Percentiles rank a stretch among this genome's conserved stretches.
These are phyloP conservation scores for Edaphochlamys debaryana DNA, from an alignment of 139 green algal genomes.

Conservation along the genomic window DNA sequence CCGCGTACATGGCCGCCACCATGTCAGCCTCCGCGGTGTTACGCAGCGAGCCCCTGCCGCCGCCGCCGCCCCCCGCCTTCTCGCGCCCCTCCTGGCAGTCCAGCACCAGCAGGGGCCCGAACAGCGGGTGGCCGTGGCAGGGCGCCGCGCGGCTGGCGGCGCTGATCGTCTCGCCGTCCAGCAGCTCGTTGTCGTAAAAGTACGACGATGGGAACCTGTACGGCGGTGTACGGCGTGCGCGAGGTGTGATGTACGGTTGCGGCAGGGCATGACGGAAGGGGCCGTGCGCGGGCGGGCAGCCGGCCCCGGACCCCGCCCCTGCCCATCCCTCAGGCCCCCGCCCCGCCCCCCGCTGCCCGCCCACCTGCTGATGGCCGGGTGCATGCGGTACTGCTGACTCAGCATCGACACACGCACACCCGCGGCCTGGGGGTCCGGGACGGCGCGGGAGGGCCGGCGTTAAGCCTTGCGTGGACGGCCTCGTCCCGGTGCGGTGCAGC, in stretches of 20 bases:
- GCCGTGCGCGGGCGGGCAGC: too few relatives aligned
- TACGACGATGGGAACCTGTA: constrained; percentile 59
- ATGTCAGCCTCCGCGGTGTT: constrained; percentile 69
- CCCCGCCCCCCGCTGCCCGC: background rate
- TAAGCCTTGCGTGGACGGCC: too few relatives aligned
- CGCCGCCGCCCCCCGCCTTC: constrained; percentile 39
- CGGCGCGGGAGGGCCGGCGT: too few relatives aligned
- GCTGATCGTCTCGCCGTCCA: constrained; percentile 52
- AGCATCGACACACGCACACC: constrained; percentile 66
- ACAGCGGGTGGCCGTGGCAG: constrained; percentile 58
- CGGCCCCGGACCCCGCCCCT: too few relatives aligned
- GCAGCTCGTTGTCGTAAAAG: constrained; percentile 75
- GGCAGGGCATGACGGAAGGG: too few relatives aligned
- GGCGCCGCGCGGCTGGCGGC: constrained; percentile 44
- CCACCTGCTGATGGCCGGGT: constrained; percentile 57
- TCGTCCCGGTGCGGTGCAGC: too few relatives aligned
- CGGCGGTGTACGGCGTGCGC: background rate
- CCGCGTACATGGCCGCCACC: constrained; percentile 55
- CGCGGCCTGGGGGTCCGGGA: too few relatives aligned
- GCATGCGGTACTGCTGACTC: constrained; percentile 82
- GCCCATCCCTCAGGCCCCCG: too few relatives aligned
- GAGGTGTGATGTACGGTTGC: too few relatives aligned
- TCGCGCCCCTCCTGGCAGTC: constrained; percentile 66
- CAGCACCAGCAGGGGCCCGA: constrained; percentile 57
- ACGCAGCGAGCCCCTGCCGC: constrained; percentile 51